Evolutionary conservation across 352 stramenopile species (phyloP), one percentile per base, ranked within the genome.

Genomic region (Aphanomyces euteiches): DNA sequence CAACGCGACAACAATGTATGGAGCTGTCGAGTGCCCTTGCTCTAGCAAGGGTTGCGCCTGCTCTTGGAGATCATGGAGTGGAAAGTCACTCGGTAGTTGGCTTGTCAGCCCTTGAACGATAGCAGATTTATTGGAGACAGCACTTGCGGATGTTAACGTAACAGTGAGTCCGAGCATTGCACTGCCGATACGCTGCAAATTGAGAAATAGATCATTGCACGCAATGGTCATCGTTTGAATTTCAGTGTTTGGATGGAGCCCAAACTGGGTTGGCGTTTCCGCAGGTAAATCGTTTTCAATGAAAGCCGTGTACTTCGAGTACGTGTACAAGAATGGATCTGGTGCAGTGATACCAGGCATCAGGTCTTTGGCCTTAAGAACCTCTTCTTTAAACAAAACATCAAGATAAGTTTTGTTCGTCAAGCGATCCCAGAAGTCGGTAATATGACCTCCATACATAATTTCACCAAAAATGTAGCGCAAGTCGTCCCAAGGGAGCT

Each of bases 401-500:
- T 73, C 75, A 48, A 95, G 54, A 69, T 95, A 95, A 47, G 80
- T 73, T 47, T 88, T 87, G 78, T 90, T 92, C 37, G 84, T 93
- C 67, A 93, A 90, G 6, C 85, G 84, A 59, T 93, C 87, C 85
- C 84, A 93, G 69, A 89, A 79, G 71, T 93, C 85, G 3, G 85
- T 93, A 69, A 95, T 95, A 59, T 95, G 85, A 13, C 84, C 85
- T 56, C 87, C 85, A 76, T 95, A 97, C 90, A 93, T 94, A 71
- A 98, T 97, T 73, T 98, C 90, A 3, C 91, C 91, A 70, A 98
- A 97, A 40, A 97, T 96, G 66, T 96, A 97, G 3, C 85, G 81
- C 64, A 95, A 50, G 48, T 95, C 85, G 7, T 93, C 87, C 87
- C 87, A 95, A 5, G 87, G 85, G 13, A 74, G 36, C 3, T 65